phyloP scores from a whole-genome alignment of 139 green algal genomes.

The Yamagishiella unicocca region DNA sequence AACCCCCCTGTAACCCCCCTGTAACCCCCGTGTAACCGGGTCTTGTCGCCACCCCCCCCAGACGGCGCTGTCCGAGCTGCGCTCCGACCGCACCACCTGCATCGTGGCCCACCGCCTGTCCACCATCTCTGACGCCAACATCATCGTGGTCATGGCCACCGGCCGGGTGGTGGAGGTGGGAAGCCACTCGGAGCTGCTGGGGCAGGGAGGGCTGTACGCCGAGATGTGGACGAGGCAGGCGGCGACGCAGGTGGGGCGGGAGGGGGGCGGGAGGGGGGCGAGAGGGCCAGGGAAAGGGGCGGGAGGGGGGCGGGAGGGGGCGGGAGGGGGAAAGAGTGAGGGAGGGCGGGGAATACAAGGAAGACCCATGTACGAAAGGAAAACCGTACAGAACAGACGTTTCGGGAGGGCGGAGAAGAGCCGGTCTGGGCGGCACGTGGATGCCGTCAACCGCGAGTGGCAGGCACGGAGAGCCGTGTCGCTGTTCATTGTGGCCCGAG shows the following conservation, averaged over 20 bases:
- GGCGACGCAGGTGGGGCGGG: conserved; percentile 45
- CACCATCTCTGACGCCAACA: conserved; percentile 85
- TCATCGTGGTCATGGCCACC: conserved; percentile 80
- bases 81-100: conserved; percentile 79
- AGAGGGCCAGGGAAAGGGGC: too few species aligned
- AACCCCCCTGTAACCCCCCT: too few species aligned
- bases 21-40: too few species aligned
- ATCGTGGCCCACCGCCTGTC: conserved; percentile 91
- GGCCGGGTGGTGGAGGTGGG: conserved; percentile 59
- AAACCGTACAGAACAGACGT: too few species aligned
- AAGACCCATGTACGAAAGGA: neutral
- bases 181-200: conserved; percentile 81
- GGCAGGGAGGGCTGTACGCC: conserved; percentile 72
- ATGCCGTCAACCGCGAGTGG: too few species aligned
- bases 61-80: conserved; percentile 53
- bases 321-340: neutral
- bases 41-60: conserved; percentile 52
- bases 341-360: neutral
- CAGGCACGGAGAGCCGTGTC: too few species aligned
- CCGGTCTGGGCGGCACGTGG: too few species aligned
- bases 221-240: conserved; percentile 80
- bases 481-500: too few species aligned
- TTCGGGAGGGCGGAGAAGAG: too few species aligned
- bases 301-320: neutral
- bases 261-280: neutral